Conservation (phyloP, 768 basidiomycete genomes). For the Russula lepida region DNA sequence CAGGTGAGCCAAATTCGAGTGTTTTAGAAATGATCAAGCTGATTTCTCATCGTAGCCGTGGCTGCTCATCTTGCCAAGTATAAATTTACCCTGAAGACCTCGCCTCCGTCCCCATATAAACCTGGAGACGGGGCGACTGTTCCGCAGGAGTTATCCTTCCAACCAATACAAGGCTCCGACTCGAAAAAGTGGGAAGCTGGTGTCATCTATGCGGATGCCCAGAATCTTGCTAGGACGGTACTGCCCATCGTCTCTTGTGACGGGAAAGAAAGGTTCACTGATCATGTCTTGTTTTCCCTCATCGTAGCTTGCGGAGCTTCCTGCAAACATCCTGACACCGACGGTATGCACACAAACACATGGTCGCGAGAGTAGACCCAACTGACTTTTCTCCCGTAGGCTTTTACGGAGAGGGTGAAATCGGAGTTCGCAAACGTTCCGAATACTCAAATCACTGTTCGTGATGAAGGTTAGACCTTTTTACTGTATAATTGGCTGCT, state of each 20-base stretch:
- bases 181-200: conserved; percentile 68
- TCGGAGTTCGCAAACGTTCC: conserved; percentile 55
- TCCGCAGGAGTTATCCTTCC: conserved; percentile 42
- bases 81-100: conserved; percentile 73
- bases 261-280: background rate
- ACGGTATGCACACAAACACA: conserved; percentile 39
- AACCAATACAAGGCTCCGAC: conserved; percentile 36
- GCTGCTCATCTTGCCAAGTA: conserved; percentile 69
- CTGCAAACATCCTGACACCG: conserved; percentile 81
- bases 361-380: conserved; percentile 17
- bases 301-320: conserved; percentile 68
- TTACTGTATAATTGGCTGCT: background rate
- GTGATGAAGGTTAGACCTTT: conserved; percentile 55
- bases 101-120: conserved; percentile 56
- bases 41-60: conserved; percentile 45
- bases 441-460: conserved; percentile 61
- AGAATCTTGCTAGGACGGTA: conserved; percentile 75
- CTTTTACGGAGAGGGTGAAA: conserved; percentile 62
- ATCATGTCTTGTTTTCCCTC: background rate
- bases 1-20: conserved; percentile 41
- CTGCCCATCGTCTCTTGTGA: conserved; percentile 16
- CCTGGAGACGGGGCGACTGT: conserved; percentile 46
- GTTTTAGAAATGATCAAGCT: conserved; percentile 2
- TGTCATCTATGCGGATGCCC: conserved; percentile 61
- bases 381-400: conserved; percentile 29